Evolutionary conservation across 305 asterid genomes (phyloP).

Genomic region (Salvia sclarea): DNA sequence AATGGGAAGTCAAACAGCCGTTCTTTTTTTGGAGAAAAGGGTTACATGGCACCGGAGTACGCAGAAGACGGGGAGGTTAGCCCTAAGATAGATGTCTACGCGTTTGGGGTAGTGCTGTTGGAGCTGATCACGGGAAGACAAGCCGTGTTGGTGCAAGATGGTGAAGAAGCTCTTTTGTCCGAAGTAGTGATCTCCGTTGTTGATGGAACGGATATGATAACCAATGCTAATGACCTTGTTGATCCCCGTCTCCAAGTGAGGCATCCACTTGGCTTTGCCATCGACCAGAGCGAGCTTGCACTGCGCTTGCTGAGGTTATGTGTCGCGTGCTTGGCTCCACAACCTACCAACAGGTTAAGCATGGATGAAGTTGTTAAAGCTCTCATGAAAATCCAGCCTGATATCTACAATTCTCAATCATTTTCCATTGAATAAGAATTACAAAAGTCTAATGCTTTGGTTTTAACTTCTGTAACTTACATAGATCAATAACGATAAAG

Average conservation of each 20-base stretch:
- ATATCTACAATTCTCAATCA: slow-evolving; percentile 41
- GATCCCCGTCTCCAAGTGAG: slow-evolving; percentile 56
- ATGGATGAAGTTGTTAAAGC: slow-evolving; percentile 52
- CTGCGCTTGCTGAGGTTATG: slow-evolving; percentile 45
- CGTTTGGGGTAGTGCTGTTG: slow-evolving; percentile 56
- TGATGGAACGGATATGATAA: slow-evolving; percentile 26
- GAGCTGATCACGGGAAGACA: slow-evolving; percentile 60
- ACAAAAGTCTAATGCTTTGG: neutral
- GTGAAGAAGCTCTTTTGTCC: slow-evolving; percentile 43
- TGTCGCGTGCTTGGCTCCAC: slow-evolving; percentile 47
- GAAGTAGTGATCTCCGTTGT: slow-evolving; percentile 33
- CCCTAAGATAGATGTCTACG: slow-evolving; percentile 56
- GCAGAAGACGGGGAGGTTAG: slow-evolving; percentile 36
- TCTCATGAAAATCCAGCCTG: slow-evolving; percentile 52
- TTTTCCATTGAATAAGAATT: slow-evolving; percentile 29
- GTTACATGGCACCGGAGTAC: slow-evolving; percentile 66
- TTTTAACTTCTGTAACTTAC: slow-evolving; percentile 3
- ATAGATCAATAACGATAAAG: too few relatives aligned
- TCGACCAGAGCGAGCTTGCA: slow-evolving; percentile 54
- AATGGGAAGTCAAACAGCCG: slow-evolving; percentile 30
- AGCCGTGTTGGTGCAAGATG: slow-evolving; percentile 42
- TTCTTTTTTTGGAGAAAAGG: slow-evolving; percentile 38
- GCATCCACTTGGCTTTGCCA: slow-evolving; percentile 63
- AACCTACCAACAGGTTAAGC: slow-evolving; percentile 50
- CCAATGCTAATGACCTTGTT: slow-evolving; percentile 34